Conservation (phyloP, 371 early-diverging fungal species). For the Lichtheimia hyalospora region DNA sequence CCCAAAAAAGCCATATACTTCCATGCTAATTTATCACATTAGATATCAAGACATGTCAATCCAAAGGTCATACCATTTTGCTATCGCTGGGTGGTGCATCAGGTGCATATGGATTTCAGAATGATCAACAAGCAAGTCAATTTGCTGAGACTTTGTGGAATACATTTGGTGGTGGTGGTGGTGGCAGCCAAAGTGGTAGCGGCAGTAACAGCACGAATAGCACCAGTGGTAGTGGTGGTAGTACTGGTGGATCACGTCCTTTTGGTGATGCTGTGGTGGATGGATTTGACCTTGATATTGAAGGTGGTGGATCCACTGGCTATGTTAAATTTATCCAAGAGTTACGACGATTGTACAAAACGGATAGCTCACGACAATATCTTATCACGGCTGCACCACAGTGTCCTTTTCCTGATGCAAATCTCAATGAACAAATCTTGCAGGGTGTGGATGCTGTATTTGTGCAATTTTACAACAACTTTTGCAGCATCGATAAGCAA, state of each 20-base stretch:
- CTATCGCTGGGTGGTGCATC: conserved; percentile 73
- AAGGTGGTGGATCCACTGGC: conserved; percentile 55
- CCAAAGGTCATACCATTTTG: conserved; percentile 58
- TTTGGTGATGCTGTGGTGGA: conserved; percentile 63
- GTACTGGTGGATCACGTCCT: conserved; percentile 51
- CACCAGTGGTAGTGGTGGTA: conserved; percentile 28
- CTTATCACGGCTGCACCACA: conserved; percentile 75
- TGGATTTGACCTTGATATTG: conserved; percentile 75
- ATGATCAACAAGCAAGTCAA: conserved; percentile 43
- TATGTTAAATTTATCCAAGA: conserved; percentile 53
- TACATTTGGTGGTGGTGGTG: conserved; percentile 32
- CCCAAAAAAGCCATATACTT: not conserved
- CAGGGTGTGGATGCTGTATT: conserved; percentile 59
- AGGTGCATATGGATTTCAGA: conserved; percentile 57
- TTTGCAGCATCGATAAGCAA: conserved; percentile 52
- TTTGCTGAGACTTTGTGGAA: conserved; percentile 67
- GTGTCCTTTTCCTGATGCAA: conserved; percentile 70
- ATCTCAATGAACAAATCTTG: conserved; percentile 40
- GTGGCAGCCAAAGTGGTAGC: not conserved
- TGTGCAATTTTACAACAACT: conserved; percentile 79
- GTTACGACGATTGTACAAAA: conserved; percentile 47
- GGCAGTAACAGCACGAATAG: not conserved
- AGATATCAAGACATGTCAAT: conserved; percentile 68
- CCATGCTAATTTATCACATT: not conserved
- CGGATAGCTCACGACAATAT: conserved; percentile 35